Evolutionary conservation across 2,329 filamentous ascomycete genomes (phyloP).

Genomic region (Colletotrichum musae): DNA sequence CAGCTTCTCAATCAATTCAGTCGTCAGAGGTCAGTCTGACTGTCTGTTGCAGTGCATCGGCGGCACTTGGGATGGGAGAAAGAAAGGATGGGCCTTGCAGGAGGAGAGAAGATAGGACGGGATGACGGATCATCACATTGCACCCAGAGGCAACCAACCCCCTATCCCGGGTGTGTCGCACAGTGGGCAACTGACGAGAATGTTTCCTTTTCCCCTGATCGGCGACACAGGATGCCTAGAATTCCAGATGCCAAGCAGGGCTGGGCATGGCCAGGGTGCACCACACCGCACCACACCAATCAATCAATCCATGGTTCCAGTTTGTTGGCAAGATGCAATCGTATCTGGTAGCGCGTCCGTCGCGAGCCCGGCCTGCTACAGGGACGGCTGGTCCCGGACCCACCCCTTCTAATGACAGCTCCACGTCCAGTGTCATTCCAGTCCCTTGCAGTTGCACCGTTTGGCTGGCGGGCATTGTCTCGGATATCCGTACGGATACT

Average conservation of each 20-base stretch:
- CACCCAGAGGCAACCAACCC: no score
- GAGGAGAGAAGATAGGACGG: constrained; percentile 1
- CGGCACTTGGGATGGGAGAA: constrained; percentile 16
- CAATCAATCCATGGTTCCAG: not conserved
- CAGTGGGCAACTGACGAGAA: no score
- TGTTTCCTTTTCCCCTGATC: constrained; percentile 24
- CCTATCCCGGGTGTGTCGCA: no score
- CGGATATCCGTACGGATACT: no score
- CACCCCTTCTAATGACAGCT: constrained; percentile 25
- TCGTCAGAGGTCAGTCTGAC: not conserved
- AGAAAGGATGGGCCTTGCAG: constrained; percentile 22
- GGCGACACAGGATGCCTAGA: not conserved
- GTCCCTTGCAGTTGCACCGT: no score
- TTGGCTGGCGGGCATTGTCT: no score
- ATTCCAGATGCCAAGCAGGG: no score
- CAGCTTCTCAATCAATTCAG: not conserved
- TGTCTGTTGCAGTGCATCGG: constrained; percentile 15
- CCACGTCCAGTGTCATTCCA: not conserved
- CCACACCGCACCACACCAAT: not conserved
- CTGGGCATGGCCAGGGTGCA: constrained; percentile 6
- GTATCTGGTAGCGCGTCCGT: constrained; percentile 10
- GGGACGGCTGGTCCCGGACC: constrained; percentile 26
- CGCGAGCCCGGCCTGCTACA: no score
- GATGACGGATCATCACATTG: no score
- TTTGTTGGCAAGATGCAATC: constrained; percentile 1